Percentiles rank a stretch among this genome's conserved stretches.
phyloP scores from a whole-genome alignment of 2,329 filamentous ascomycete species.

The Aspergillus texensis region DNA sequence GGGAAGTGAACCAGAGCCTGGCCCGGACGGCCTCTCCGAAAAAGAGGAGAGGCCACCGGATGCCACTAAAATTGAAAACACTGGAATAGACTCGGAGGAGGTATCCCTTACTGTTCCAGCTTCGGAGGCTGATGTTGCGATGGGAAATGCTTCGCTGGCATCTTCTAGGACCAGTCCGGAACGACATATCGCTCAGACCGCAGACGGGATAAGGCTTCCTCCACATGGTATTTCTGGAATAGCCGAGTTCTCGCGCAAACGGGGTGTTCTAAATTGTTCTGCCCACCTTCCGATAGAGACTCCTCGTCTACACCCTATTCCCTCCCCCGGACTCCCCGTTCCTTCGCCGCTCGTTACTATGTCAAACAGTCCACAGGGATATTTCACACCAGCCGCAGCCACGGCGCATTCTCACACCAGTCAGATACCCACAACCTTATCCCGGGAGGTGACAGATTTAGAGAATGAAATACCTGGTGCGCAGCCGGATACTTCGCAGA shows the following conservation, averaged over 20 bases:
- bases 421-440: slow-evolving; percentile 2
- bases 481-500: not conserved
- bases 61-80: no score
- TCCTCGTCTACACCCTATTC: slow-evolving; percentile 41
- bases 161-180: not conserved
- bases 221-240: slow-evolving; percentile 5
- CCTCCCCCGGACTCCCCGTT: slow-evolving; percentile 43
- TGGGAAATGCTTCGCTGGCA: not conserved
- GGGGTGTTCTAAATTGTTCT: slow-evolving; percentile 1
- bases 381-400: slow-evolving; percentile 32
- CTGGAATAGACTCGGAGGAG: slow-evolving; percentile 4
- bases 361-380: slow-evolving; percentile 29
- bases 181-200: slow-evolving; percentile 3
- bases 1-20: slow-evolving; percentile 11
- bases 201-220: slow-evolving; percentile 9
- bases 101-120: not conserved
- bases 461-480: slow-evolving; percentile 4
- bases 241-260: slow-evolving; percentile 4
- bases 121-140: slow-evolving; percentile 2
- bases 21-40: slow-evolving; percentile 15
- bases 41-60: not conserved
- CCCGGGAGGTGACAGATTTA: not conserved
- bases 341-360: slow-evolving; percentile 42
- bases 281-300: slow-evolving; percentile 34
- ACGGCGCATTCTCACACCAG: slow-evolving; percentile 15